These are phyloP conservation scores for Pichia sp. DNA, from an alignment of 1,139 yeast species.

Conservation along the genomic window DNA sequence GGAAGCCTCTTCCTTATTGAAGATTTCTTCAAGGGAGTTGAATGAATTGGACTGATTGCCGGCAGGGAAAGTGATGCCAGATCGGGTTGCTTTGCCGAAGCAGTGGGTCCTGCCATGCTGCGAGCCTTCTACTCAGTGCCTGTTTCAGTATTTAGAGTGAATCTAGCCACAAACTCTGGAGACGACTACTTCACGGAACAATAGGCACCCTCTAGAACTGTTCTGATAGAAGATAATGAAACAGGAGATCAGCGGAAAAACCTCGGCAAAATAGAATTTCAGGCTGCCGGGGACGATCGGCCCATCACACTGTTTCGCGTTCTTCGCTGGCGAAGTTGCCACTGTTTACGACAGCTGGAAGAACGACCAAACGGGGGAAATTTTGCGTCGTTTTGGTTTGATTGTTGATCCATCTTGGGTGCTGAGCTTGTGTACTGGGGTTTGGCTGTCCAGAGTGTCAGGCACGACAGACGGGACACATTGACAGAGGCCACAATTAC, in stretches of 20 bases:
- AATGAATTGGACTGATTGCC: constrained; percentile 1
- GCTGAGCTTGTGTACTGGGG: not conserved
- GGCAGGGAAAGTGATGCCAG: not conserved
- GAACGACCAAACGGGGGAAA: not conserved
- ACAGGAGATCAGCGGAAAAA: not conserved
- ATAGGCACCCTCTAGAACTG: not conserved
- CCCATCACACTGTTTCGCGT: not conserved
- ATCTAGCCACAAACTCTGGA: not conserved
- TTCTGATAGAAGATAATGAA: not conserved
- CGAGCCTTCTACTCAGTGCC: not conserved
- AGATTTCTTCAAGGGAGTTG: constrained; percentile 6
- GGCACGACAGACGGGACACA: not conserved
- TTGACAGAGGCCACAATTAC: not conserved
- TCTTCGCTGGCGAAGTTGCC: constrained; percentile 1
- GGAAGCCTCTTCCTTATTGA: constrained; percentile 10
- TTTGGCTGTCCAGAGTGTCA: not conserved
- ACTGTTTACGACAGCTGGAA: not conserved
- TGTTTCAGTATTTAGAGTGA: not conserved
- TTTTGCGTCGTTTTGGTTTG: not conserved
- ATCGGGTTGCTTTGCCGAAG: not conserved
- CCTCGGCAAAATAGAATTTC: not conserved
- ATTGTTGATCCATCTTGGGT: not conserved
- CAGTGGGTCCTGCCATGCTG: not conserved
- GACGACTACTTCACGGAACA: not conserved
- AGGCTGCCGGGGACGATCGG: not conserved